Percentiles rank a stretch among this genome's conserved stretches.
Evolutionary conservation across 805 yeast genomes (phyloP).

Genomic region (Torulaspora microellipsoides): DNA sequence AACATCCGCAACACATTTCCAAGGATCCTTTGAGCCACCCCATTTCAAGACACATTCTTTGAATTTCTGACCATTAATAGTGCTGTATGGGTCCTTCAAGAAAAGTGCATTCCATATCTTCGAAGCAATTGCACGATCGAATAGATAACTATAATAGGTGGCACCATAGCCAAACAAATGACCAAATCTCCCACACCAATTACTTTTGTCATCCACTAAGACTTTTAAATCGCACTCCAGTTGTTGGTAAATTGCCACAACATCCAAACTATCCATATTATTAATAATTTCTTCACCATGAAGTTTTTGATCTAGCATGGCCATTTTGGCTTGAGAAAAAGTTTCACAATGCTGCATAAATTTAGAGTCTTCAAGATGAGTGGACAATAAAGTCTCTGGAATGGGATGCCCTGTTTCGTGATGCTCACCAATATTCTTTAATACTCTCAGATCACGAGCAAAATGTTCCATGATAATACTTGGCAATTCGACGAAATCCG

Average conservation of each 20-base stretch:
- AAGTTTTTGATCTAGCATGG: constrained; percentile 76
- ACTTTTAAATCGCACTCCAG: constrained; percentile 56
- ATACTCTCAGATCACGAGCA: constrained; percentile 74
- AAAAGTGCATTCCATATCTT: constrained; percentile 77
- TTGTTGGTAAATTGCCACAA: constrained; percentile 59
- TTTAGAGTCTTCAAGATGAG: constrained; percentile 48
- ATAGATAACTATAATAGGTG: constrained; percentile 83
- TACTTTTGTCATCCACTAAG: constrained; percentile 63
- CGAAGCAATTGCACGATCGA: constrained; percentile 90
- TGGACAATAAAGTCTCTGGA: constrained; percentile 45
- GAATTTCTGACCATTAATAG: constrained; percentile 72
- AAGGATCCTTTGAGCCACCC: constrained; percentile 93
- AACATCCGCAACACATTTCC: constrained; percentile 79
- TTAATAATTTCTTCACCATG: constrained; percentile 45
- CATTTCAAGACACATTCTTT: constrained; percentile 67
- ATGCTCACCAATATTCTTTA: constrained; percentile 69
- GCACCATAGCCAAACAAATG: constrained; percentile 93
- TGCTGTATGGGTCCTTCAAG: constrained; percentile 60
- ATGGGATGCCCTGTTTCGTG: constrained; percentile 55
- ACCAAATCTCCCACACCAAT: constrained; percentile 93
- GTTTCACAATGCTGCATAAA: constrained; percentile 66
- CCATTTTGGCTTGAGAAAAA: constrained; percentile 85
- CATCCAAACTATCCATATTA: constrained; percentile 44
- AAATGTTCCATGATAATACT: constrained; percentile 95
- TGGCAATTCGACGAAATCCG: constrained; percentile 96